Conservation (phyloP, 805 yeast genomes). For the Yarrowia sp. region DNA sequence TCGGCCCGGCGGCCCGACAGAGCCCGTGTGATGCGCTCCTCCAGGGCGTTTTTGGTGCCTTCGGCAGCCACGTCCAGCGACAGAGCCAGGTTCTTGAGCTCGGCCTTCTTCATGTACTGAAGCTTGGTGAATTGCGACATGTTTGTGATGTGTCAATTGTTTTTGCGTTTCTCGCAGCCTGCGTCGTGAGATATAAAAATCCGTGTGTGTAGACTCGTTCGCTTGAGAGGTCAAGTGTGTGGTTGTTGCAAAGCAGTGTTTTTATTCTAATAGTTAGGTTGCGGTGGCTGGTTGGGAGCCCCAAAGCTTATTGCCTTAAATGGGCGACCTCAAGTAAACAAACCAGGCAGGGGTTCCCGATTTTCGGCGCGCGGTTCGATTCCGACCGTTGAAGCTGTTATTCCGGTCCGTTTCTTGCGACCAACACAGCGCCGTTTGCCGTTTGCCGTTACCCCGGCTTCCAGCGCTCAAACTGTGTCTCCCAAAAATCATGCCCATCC, state of each 20-base stretch:
- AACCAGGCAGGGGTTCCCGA: neutral
- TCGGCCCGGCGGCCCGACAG: constrained; percentile 39
- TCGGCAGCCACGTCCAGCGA: constrained; percentile 49
- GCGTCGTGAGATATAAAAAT: too few relatives aligned
- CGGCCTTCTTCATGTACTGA: constrained; percentile 48
- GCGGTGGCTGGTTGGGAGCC: constrained; percentile 33
- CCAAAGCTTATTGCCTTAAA: constrained; percentile 6
- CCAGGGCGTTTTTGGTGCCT: constrained; percentile 48
- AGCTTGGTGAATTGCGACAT: constrained; percentile 31
- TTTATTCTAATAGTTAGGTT: neutral
- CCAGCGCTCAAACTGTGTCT: too few relatives aligned
- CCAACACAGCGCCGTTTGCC: too few relatives aligned
- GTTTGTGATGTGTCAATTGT: too few relatives aligned
- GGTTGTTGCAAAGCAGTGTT: neutral
- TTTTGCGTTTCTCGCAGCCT: too few relatives aligned
- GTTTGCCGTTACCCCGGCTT: too few relatives aligned
- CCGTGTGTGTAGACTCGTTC: too few relatives aligned
- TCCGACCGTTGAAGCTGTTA: too few relatives aligned
- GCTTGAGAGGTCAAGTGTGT: too few relatives aligned
- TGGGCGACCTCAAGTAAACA: constrained; percentile 5
- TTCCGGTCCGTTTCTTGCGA: too few relatives aligned
- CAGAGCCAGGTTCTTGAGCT: constrained; percentile 51
- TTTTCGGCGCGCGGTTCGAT: too few relatives aligned
- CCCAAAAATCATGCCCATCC: neutral
- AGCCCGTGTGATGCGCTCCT: constrained; percentile 44